phyloP scores from a whole-genome alignment of 2,329 filamentous ascomycete genomes.

The Aspergillaceae sp. region DNA sequence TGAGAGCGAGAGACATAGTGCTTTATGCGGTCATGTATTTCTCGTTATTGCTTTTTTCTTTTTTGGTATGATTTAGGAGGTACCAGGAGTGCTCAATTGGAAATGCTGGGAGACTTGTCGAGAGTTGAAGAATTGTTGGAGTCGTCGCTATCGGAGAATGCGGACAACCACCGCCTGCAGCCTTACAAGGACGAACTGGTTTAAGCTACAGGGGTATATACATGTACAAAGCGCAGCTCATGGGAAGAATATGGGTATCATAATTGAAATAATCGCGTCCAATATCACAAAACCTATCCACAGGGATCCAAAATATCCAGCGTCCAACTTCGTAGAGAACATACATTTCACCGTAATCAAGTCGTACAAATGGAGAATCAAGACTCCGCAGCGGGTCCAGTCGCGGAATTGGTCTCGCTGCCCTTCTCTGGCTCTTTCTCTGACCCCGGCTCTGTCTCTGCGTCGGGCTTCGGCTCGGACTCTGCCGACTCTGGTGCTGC shows the following conservation, averaged over 20 bases:
- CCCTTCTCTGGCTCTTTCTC: constrained; percentile 3
- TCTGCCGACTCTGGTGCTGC: constrained; percentile 1
- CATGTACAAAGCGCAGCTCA: too few relatives aligned
- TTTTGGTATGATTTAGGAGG: background rate
- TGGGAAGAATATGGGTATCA: too few relatives aligned
- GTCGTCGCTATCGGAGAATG: too few relatives aligned
- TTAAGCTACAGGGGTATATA: too few relatives aligned
- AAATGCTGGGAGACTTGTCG: too few relatives aligned
- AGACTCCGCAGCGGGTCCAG: constrained; percentile 6
- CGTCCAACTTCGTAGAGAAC: too few relatives aligned
- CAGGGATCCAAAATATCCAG: too few relatives aligned
- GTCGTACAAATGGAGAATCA: constrained; percentile 1
- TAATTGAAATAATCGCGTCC: too few relatives aligned
- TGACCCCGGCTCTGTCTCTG: constrained; percentile 8
- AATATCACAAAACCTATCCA: too few relatives aligned
- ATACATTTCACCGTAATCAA: too few relatives aligned
- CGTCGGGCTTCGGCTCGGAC: constrained; percentile 1
- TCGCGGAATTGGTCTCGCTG: constrained; percentile 2
- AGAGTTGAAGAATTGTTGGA: background rate
- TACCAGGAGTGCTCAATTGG: background rate
- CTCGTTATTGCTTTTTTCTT: background rate
- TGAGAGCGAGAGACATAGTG: constrained; percentile 18
- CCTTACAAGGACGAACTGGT: too few relatives aligned
- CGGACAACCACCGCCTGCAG: too few relatives aligned
- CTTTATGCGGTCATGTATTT: constrained; percentile 6